These are phyloP conservation scores for Noccaea bulbosa DNA, from an alignment of 345 rosid species.

Conservation along the genomic window DNA sequence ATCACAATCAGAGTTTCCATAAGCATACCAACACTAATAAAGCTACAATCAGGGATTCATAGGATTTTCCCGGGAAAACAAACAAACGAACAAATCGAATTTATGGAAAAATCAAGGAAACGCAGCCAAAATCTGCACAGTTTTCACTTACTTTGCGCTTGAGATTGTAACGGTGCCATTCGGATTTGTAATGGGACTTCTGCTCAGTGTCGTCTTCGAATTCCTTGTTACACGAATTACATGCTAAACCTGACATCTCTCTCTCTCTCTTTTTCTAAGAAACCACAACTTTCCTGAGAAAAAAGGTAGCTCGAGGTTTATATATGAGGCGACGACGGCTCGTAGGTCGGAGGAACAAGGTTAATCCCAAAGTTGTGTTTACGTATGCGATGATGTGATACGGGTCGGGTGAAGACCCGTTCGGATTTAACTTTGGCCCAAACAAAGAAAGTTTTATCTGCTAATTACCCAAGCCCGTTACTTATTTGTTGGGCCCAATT, in stretches of 20 bases:
- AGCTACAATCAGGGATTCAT: neutral
- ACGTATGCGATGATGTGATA: constrained; percentile 18
- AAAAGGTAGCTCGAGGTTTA: neutral
- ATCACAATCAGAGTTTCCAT: neutral
- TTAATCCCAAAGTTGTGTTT: constrained; percentile 5
- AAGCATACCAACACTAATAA: neutral
- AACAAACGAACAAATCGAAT: neutral
- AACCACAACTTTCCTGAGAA: neutral
- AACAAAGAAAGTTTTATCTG: neutral
- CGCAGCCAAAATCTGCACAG: neutral
- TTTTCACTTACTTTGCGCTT: constrained; percentile 77
- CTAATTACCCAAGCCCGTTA: neutral
- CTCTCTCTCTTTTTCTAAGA: neutral
- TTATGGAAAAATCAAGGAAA: neutral
- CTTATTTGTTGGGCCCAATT: neutral
- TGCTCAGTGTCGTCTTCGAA: constrained; percentile 79
- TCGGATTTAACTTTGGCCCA: constrained; percentile 5
- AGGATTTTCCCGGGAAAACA: neutral
- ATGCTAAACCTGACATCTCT: constrained; percentile 71
- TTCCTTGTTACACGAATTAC: constrained; percentile 90
- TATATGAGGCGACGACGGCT: constrained; percentile 33
- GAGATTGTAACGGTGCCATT: constrained; percentile 99
- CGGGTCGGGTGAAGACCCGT: constrained; percentile 22
- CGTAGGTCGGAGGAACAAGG: constrained; percentile 36
- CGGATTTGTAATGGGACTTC: constrained; percentile 88